phyloP scores from a whole-genome alignment of 164 flowering plant genomes.

The Vitis amurensis region DNA sequence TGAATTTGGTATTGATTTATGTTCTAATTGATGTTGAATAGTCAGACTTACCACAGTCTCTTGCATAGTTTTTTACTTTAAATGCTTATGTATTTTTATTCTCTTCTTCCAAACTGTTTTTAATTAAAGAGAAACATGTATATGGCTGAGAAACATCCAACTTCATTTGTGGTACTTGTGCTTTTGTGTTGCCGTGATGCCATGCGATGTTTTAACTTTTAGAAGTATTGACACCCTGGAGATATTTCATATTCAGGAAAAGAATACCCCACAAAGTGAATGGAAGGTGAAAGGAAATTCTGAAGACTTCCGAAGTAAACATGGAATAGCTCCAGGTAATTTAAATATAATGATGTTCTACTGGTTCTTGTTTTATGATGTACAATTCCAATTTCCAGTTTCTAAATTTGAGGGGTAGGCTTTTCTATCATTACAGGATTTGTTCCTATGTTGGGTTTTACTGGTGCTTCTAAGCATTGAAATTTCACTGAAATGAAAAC shows the following conservation, averaged over 20 bases:
- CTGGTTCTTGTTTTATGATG: neutral
- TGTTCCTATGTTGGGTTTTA: neutral
- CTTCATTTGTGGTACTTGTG: neutral
- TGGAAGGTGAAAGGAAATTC: slow-evolving; percentile 54
- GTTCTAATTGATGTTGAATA: neutral
- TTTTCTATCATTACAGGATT: no score
- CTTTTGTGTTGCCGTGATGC: neutral
- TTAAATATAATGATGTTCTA: neutral
- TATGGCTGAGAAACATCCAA: neutral
- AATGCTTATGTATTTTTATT: neutral
- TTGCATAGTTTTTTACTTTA: neutral
- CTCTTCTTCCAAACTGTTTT: neutral
- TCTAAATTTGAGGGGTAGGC: neutral
- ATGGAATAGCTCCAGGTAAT: slow-evolving; percentile 63
- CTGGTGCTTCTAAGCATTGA: neutral
- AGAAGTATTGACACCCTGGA: slow-evolving; percentile 1
- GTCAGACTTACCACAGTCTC: neutral
- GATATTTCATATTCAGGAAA: slow-evolving; percentile 32
- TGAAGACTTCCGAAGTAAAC: slow-evolving; percentile 44
- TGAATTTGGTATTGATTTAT: slow-evolving; percentile 39
- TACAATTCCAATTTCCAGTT: neutral
- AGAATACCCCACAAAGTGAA: slow-evolving; percentile 19
- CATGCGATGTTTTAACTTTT: neutral
- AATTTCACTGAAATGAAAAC: neutral
- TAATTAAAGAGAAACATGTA: neutral